A percentile compares a stretch with the other conserved stretches of the same genome.
Conservation (phyloP, 2,329 filamentous ascomycete genomes). For the Pseudohalonectria lignicola region DNA sequence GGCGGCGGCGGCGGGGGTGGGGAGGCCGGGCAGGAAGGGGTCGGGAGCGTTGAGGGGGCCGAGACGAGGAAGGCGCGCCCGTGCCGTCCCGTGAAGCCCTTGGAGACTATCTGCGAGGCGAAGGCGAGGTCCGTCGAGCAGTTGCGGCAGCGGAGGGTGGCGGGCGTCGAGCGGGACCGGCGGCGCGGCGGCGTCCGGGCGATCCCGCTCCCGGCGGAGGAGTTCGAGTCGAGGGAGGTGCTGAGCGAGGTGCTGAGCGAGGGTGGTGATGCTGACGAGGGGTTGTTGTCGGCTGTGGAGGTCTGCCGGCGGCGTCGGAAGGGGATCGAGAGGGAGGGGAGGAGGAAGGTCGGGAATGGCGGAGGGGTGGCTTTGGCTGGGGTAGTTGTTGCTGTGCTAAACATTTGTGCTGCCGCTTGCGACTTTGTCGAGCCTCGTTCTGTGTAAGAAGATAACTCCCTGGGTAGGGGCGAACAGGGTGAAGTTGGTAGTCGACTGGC, state of each 20-base stretch:
- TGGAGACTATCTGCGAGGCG: slow-evolving; percentile 49
- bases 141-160: slow-evolving; percentile 45
- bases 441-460: no score
- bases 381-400: no score
- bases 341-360: slow-evolving; percentile 9
- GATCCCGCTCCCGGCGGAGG: no score
- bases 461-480: no score
- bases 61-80: slow-evolving; percentile 53
- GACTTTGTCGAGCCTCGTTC: no score
- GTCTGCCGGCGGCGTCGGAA: slow-evolving; percentile 9
- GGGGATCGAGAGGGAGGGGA: slow-evolving; percentile 11
- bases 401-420: no score
- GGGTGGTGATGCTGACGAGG: neutral
- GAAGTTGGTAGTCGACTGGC: no score
- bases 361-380: neutral
- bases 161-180: slow-evolving; percentile 33
- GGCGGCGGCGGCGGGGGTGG: slow-evolving; percentile 12
- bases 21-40: slow-evolving; percentile 3
- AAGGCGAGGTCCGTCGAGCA: slow-evolving; percentile 54
- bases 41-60: slow-evolving; percentile 7
- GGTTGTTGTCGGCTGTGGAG: neutral
- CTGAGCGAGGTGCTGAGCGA: slow-evolving; percentile 8
- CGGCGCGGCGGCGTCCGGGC: slow-evolving; percentile 11
- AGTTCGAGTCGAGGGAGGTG: slow-evolving; percentile 9
- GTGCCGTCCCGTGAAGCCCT: slow-evolving; percentile 55